Evolutionary conservation across 2,329 filamentous ascomycete species (phyloP).

Genomic region (Xylariaceae sp.): DNA sequence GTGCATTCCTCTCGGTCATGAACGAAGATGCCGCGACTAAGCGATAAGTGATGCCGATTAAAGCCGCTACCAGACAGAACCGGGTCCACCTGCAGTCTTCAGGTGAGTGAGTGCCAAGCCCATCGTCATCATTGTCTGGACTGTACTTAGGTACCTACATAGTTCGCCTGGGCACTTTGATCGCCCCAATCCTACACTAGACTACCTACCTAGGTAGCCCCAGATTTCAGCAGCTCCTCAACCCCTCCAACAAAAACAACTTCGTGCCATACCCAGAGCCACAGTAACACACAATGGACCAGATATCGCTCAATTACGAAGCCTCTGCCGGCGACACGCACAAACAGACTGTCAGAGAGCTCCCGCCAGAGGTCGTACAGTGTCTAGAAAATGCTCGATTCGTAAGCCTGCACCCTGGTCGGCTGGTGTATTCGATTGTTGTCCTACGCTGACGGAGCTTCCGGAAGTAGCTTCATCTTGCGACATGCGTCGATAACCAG

Average conservation of each 20-base stretch:
- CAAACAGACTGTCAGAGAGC: constrained; percentile 69
- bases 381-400: constrained; percentile 95
- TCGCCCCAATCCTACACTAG: too few relatives aligned
- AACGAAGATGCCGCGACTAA: constrained; percentile 30
- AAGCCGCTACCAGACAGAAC: constrained; percentile 23
- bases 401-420: constrained; percentile 58
- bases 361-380: constrained; percentile 85
- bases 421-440: constrained; percentile 18
- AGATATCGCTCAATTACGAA: constrained; percentile 77
- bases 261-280: too few relatives aligned
- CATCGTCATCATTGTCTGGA: too few relatives aligned
- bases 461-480: constrained; percentile 80
- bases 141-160: too few relatives aligned
- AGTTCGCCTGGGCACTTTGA: too few relatives aligned
- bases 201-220: too few relatives aligned
- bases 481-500: constrained; percentile 81
- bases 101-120: too few relatives aligned
- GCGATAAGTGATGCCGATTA: constrained; percentile 26
- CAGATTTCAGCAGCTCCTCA: too few relatives aligned
- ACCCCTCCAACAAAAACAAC: constrained; percentile 29
- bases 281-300: constrained; percentile 53
- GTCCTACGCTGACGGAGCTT: constrained; percentile 12
- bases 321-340: constrained; percentile 76
- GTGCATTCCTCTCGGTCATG: constrained; percentile 18
- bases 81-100: too few relatives aligned